Evolutionary conservation across 1,139 yeast species (phyloP).

Genomic region (Geotrichum armillariae): DNA sequence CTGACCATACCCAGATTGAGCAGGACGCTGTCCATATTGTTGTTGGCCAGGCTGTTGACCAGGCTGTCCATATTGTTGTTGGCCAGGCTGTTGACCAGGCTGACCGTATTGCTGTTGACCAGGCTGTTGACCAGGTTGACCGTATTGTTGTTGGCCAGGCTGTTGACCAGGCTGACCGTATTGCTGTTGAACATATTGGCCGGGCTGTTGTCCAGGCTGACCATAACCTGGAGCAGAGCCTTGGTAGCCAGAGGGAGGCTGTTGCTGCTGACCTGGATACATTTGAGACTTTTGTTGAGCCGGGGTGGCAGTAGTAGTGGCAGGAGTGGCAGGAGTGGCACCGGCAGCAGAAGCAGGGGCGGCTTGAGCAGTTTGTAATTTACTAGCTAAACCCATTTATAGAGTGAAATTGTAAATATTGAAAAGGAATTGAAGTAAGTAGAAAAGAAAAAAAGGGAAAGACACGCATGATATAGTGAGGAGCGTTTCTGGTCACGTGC

Average conservation of each 20-base stretch:
- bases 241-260: too few species aligned
- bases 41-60: conserved; percentile 16
- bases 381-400: conserved; percentile 25
- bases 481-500: too few species aligned
- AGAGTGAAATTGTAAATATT: too few species aligned
- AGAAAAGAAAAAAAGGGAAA: too few species aligned
- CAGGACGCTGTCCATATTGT: conserved; percentile 11
- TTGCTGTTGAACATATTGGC: conserved; percentile 25
- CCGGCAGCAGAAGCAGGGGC: conserved; percentile 15
- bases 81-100: conserved; percentile 22
- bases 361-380: conserved; percentile 22
- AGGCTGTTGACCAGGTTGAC: conserved; percentile 19
- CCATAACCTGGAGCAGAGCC: conserved; percentile 5
- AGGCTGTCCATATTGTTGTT: conserved; percentile 16
- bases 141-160: conserved; percentile 6
- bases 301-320: conserved; percentile 11
- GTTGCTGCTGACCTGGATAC: conserved; percentile 5
- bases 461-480: too few species aligned
- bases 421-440: too few species aligned
- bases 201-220: conserved; percentile 11
- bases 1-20: conserved; percentile 5
- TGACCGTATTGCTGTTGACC: conserved; percentile 8
- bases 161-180: conserved; percentile 28
- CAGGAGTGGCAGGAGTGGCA: conserved; percentile 21
- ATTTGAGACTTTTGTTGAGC: too few species aligned